phyloP scores from a whole-genome alignment of 345 rosid species.

The Pelargonium nanum region DNA sequence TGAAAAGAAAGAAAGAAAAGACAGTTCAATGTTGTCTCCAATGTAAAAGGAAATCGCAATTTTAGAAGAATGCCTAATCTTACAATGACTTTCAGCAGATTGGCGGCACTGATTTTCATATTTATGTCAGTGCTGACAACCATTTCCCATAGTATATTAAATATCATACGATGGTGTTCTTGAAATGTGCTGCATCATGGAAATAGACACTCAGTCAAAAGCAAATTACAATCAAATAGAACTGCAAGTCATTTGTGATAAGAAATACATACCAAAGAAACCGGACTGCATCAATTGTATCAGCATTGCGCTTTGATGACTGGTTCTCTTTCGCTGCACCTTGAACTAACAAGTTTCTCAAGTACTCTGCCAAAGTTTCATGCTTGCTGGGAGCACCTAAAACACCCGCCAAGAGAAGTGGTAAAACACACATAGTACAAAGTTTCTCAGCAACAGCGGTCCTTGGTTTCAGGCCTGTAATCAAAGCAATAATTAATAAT shows the following conservation, averaged over 20 bases:
- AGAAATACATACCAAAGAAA: conserved; percentile 70
- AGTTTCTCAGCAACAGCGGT: conserved; percentile 67
- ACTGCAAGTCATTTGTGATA: neutral
- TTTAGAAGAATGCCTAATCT: conserved; percentile 22
- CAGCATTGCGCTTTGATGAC: conserved; percentile 34
- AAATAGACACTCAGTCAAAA: conserved; percentile 16
- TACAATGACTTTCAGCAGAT: conserved; percentile 72
- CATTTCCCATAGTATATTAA: conserved; percentile 91
- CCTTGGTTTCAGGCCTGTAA: conserved; percentile 78
- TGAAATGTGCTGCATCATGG: conserved; percentile 59
- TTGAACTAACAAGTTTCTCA: conserved; percentile 68
- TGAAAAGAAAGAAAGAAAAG: conserved; percentile 6
- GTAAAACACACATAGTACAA: conserved; percentile 66
- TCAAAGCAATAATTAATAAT: conserved; percentile 16
- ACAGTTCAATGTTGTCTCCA: conserved; percentile 4
- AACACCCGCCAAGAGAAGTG: conserved; percentile 87
- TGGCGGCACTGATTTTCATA: conserved; percentile 73
- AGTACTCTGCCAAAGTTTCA: conserved; percentile 54
- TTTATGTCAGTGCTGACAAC: conserved; percentile 70
- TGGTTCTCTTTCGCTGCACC: conserved; percentile 44
- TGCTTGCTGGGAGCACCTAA: conserved; percentile 75
- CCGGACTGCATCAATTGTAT: conserved; percentile 70
- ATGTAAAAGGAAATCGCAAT: conserved; percentile 11
- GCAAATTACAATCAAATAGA: conserved; percentile 7
- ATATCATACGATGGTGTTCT: conserved; percentile 72